Evolutionary conservation across 768 basidiomycete species (phyloP).

Genomic region (Kwoniella bestiolae): DNA sequence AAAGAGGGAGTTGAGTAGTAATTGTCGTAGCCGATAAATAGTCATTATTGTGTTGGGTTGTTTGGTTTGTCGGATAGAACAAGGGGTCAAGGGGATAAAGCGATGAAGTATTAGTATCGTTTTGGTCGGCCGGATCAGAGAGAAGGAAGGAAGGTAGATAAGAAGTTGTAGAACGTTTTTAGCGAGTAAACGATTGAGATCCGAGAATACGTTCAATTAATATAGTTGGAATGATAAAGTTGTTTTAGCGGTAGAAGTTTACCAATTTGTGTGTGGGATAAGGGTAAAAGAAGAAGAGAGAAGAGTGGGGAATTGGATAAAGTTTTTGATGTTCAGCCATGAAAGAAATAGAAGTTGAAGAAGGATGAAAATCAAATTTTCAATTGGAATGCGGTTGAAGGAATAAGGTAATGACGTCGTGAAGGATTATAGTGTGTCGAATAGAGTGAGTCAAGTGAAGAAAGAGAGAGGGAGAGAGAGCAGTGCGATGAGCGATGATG

Average conservation of each 20-base stretch:
- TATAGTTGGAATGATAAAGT: not conserved
- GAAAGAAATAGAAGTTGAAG: not conserved
- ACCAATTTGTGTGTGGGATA: not conserved
- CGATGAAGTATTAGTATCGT: not conserved
- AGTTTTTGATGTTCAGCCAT: not conserved
- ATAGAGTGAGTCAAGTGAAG: no score
- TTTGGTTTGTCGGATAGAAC: not conserved
- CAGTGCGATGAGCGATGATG: conserved; percentile 1
- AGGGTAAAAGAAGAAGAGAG: not conserved
- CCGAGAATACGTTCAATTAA: not conserved
- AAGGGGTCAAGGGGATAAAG: no score
- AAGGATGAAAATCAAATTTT: not conserved
- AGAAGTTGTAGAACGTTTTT: not conserved
- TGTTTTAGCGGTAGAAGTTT: not conserved
- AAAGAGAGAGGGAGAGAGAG: no score
- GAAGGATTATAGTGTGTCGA: no score
- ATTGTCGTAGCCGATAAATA: conserved; percentile 5
- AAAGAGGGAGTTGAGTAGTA: not conserved
- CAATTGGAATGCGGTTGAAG: not conserved
- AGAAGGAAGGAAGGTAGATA: conserved; percentile 5
- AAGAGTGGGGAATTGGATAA: not conserved
- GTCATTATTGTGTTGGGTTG: not conserved
- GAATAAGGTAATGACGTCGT: conserved; percentile 10
- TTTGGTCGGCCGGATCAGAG: conserved; percentile 20
- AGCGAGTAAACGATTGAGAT: no score